These are phyloP conservation scores for Crotalaria pallida DNA, from an alignment of 306 rosid genomes.

Conservation along the genomic window DNA sequence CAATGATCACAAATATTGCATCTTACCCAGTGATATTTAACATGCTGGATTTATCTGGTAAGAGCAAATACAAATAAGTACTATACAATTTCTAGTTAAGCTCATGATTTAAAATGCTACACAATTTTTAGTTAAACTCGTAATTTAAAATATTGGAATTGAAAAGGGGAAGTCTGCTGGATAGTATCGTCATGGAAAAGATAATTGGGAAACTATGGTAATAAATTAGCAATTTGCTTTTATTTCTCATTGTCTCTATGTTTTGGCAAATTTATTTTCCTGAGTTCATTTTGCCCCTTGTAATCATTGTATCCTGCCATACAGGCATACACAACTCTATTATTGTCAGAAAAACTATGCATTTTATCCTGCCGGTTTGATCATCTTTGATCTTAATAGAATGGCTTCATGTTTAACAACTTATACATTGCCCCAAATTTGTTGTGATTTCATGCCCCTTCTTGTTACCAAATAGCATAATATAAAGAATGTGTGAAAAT, in stretches of 20 bases:
- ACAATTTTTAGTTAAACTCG: too few relatives aligned
- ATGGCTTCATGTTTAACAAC: background rate
- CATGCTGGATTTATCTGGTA: constrained; percentile 66
- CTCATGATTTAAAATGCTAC: too few relatives aligned
- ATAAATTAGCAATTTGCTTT: background rate
- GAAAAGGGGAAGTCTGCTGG: background rate
- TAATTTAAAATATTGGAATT: background rate
- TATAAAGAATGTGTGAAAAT: background rate
- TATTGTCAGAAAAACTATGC: background rate
- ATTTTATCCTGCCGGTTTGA: too few relatives aligned
- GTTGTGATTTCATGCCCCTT: background rate
- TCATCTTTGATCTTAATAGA: background rate
- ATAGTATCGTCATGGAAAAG: background rate
- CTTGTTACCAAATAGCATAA: background rate
- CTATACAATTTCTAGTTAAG: too few relatives aligned
- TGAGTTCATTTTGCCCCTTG: background rate
- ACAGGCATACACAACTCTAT: background rate
- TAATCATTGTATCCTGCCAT: background rate
- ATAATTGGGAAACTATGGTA: background rate
- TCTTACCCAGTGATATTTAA: constrained; percentile 54
- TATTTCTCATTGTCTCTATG: background rate
- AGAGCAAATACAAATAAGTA: constrained; percentile 16
- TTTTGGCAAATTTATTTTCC: background rate
- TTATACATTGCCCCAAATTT: background rate
- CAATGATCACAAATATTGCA: constrained; percentile 62